Evolutionary conservation across 202 grass and related monocot genomes (phyloP), one percentile per base, ranked within the genome.

Genomic region (Panicum hallii): DNA sequence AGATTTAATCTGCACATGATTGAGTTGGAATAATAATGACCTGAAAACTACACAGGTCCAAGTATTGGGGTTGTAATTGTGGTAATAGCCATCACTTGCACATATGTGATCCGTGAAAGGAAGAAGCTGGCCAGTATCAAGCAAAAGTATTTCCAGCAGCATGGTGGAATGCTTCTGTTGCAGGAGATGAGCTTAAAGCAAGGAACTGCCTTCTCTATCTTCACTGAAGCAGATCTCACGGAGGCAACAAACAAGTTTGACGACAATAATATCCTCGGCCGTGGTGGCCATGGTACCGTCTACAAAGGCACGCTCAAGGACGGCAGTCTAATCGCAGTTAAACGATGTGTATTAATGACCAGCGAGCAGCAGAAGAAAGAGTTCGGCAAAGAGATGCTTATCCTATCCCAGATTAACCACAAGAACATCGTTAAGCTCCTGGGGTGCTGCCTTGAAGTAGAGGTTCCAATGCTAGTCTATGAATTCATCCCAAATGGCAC

Each of bases 401-500:
- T 91, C 71, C 79, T 88, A 28, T 82, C 82, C 42, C 77, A 82
- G 84, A 85, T 79, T 58, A 86, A 90, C 78, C 88, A 92, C 41
- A 89, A 26, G 70, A 91, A 91, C 44, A 81, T 91, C 14, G 89
- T 91, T 23, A 74, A 72, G 72, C 86, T 91, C 12, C 32, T 88
- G 5, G 90, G 86, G 0, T 89, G 86, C 66, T 92, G 90, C 60
- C 82, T 92, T 1, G 86, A 92, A 20, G 77, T 82, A 19, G 77
- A 92, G 42, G 80, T 89, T 6, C 86, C 90, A 2, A 85, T 89
- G 58, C 46, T 92, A 20, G 83, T 92, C 1, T 89, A 89, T 1
- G 86, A 92, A 34, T 92, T 83, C 12, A 65, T 92, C 43, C 63
- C 90, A 11, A 86, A 92, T 17, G 87, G 87, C 28, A 92, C 79